phyloP scores from a whole-genome alignment of 352 stramenopile species.

The Phytophthora sp. region DNA sequence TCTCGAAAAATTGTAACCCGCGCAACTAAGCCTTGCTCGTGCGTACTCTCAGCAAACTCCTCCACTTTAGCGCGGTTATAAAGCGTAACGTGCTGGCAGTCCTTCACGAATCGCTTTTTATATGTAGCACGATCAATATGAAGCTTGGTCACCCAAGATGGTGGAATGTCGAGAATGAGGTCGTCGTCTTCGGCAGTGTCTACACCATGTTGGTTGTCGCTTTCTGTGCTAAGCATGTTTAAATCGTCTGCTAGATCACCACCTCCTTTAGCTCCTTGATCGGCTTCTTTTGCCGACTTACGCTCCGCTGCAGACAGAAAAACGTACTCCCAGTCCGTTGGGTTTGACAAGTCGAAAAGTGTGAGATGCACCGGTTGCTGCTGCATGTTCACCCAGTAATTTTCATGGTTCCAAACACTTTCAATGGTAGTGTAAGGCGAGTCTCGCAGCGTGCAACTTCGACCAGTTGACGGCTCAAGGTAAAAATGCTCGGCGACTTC shows the following conservation, averaged over 20 bases:
- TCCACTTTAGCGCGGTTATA: conserved; percentile 92
- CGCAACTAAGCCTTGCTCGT: conserved; percentile 89
- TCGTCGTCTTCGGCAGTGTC: conserved; percentile 63
- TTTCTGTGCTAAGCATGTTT: conserved; percentile 55
- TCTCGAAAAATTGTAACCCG: conserved; percentile 90
- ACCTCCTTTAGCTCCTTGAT: conserved; percentile 53
- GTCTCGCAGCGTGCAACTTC: conserved; percentile 76
- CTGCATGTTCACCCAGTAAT: conserved; percentile 97
- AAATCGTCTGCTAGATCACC: conserved; percentile 66
- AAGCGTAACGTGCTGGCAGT: conserved; percentile 88
- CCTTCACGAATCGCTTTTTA: conserved; percentile 87
- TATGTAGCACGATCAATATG: conserved; percentile 74
- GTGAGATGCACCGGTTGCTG: conserved; percentile 66
- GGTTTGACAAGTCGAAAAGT: conserved; percentile 84
- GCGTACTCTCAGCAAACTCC: conserved; percentile 90
- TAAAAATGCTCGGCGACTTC: conserved; percentile 88
- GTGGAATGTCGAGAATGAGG: conserved; percentile 83
- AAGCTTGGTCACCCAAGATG: conserved; percentile 85
- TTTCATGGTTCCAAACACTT: conserved; percentile 94
- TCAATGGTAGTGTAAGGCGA: conserved; percentile 90
- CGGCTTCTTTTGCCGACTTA: conserved; percentile 50
- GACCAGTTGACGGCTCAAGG: conserved; percentile 93
- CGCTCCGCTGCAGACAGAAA: conserved; percentile 85
- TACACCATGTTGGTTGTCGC: conserved; percentile 59
- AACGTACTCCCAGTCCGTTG: conserved; percentile 92